Base-by-base conservation (phyloP, 345 rosid species). In the Corchorus olitorius region DNA sequence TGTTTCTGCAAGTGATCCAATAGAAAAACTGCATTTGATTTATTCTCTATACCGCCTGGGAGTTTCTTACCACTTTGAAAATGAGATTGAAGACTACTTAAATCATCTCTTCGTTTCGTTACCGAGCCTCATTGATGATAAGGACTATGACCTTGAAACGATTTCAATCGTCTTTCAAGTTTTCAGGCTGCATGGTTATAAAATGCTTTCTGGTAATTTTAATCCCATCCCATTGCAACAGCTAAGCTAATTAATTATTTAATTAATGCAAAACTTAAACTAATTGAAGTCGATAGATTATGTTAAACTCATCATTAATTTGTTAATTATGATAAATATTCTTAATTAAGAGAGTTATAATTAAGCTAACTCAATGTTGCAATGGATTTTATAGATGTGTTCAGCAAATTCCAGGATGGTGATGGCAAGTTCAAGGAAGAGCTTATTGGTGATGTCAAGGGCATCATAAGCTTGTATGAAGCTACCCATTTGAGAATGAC, bases 401-500 rank as follows among this genome's bases (percentile, higher is more conserved):
- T 72, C 33, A 43, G 45, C 34, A 62, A 50, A 49, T 74, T 78
- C 43, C 59, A 64, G 19, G 81, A 43, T 22, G 5, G 1, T 16
- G 15, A 64, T 41, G 76, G 73, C 0, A 72, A 72, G 6, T 78
- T 78, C 45, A 65, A 66, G 61, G 65, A 73, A 56, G 10, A 6
- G 17, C 34, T 78, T 3, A 37, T 34, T 2, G 19, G 2, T 1
- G 49, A 78, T 64, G 49, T 55, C 1, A 64, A 55, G 64, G 76
- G 81, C 0, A 72, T 78, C 73, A 5, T 78, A 17, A 78, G 81
- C 53, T 59, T 74, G 52, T 37, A 74, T 22, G 81, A 78, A 58
- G 77, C 77, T 1, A 33, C 62, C 15, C 63, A 78, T 46, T 65
- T 74, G 4, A 63, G 46, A 48, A 48, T 15, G 8, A 48, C 58